phyloP scores from a whole-genome alignment of 1,284 basidiomycete species.

The Ceratobasidium papillatum region DNA sequence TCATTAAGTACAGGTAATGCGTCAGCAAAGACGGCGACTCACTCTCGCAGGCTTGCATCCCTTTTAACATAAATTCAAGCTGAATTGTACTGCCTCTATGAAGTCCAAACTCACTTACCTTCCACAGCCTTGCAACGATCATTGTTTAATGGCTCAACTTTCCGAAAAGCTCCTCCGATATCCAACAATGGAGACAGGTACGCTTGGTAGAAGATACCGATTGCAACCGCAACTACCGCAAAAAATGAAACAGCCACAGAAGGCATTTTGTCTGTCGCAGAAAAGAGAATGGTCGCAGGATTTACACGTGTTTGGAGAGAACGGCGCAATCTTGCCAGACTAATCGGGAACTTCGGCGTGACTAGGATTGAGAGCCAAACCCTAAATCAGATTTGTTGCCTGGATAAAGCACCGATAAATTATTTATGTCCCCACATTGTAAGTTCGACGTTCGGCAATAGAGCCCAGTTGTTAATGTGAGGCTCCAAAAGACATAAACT shows the following conservation, averaged over 20 bases:
- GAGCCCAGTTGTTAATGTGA: no score
- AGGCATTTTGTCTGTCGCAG: conserved; percentile 19
- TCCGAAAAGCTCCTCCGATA: background rate
- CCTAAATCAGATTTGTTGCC: no score
- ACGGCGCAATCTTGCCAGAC: no score
- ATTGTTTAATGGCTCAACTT: conserved; percentile 19
- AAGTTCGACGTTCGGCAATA: no score
- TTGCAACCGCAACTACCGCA: background rate
- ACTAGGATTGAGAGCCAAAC: no score
- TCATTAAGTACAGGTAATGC: conserved; percentile 18
- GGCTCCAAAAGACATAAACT: no score
- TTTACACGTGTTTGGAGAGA: no score
- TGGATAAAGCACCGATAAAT: no score
- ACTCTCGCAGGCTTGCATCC: conserved; percentile 74
- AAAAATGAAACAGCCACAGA: background rate
- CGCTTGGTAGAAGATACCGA: conserved; percentile 15
- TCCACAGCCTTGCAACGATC: background rate
- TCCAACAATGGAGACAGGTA: background rate
- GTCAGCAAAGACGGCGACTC: conserved; percentile 40
- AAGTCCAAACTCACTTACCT: background rate
- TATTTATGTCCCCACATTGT: no score
- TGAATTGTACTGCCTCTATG: background rate
- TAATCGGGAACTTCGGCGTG: no score
- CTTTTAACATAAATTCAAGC: conserved; percentile 39
- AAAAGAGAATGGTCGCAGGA: no score